Evolutionary conservation across 768 basidiomycete species (phyloP).

Genomic region (Candolleomyces eurysporus): DNA sequence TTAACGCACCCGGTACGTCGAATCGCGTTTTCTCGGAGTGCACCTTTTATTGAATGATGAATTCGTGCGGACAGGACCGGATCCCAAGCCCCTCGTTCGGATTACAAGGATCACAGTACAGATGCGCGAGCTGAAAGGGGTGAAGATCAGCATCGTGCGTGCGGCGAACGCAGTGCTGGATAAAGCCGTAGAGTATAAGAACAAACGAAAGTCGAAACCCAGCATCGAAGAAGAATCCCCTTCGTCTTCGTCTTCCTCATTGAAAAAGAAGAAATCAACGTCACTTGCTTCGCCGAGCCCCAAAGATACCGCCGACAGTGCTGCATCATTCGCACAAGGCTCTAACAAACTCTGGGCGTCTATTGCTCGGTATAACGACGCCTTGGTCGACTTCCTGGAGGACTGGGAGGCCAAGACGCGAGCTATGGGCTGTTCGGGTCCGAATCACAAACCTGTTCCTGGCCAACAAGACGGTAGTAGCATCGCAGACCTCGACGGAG

Average conservation of each 20-base stretch:
- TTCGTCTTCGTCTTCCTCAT: neutral
- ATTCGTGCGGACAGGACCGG: slow-evolving; percentile 1
- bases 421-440: slow-evolving; percentile 32
- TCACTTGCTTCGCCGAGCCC: neutral
- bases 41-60: neutral
- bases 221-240: neutral
- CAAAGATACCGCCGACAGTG: neutral
- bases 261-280: neutral
- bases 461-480: too few relatives aligned
- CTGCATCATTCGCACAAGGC: slow-evolving; percentile 18
- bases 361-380: slow-evolving; percentile 78
- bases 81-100: slow-evolving; percentile 43
- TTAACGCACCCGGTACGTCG: neutral
- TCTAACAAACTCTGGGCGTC: slow-evolving; percentile 63
- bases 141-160: slow-evolving; percentile 52
- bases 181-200: slow-evolving; percentile 23
- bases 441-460: too few relatives aligned
- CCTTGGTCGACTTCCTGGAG: slow-evolving; percentile 61
- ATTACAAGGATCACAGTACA: slow-evolving; percentile 58
- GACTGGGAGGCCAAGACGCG: slow-evolving; percentile 58
- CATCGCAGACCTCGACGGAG: too few relatives aligned
- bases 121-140: slow-evolving; percentile 52
- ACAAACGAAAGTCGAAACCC: slow-evolving; percentile 17
- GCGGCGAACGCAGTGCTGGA: slow-evolving; percentile 57
- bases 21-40: neutral